Evolutionary conservation across 805 yeast species (phyloP), one percentile per base, ranked within the genome.

Genomic region (Martiniozyma abietophila): DNA sequence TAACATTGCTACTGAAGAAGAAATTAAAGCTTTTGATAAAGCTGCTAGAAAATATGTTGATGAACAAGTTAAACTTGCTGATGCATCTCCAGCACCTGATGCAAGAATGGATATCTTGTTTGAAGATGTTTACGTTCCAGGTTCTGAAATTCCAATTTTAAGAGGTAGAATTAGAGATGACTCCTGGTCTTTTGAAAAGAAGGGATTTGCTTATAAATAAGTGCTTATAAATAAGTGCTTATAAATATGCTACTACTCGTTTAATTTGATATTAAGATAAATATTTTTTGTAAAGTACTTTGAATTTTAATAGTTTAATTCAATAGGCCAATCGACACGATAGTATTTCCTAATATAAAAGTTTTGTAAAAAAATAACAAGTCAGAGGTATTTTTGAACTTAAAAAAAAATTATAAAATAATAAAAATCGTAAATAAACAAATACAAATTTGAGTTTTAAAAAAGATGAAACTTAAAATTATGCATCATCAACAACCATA

Each of bases 121-220:
- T 63, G 95, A 86, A 70, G 97, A 92, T 58, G 95, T 89, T 44
- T 92, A 92, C 65, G 89, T 80, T 54, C 85, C 80, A 64, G 98
- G 98, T 44, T 67, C 89, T 41, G 97, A 92, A 71, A 74, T 82
- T 39, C 88, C 92, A 51, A 80, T 76, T 48, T 74, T 88, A 62
- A 84, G 98, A 73, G 98, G 98, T 45, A 83, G 98, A 73, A 79
- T 88, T 54, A 80, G 94, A 48, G 94, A 84, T 51, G 98, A 89
- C 67, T 78, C 95, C 54, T 89, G 94, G 94, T 54, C 60, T 34
- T 59, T 59, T 30, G 54, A 45, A 29, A 59, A 59, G 52, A 53
- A 54, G 40, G 62, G 62, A 33, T 59, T 59, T 35, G 64, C 64
- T 32, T 55, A 55, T 49, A 57, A 56, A 50, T 58, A 53, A 46